Percentiles rank a stretch among this genome's conserved stretches.
Evolutionary conservation across 1,284 basidiomycete species (phyloP).

Genomic region (Cryptococcus sp.): DNA sequence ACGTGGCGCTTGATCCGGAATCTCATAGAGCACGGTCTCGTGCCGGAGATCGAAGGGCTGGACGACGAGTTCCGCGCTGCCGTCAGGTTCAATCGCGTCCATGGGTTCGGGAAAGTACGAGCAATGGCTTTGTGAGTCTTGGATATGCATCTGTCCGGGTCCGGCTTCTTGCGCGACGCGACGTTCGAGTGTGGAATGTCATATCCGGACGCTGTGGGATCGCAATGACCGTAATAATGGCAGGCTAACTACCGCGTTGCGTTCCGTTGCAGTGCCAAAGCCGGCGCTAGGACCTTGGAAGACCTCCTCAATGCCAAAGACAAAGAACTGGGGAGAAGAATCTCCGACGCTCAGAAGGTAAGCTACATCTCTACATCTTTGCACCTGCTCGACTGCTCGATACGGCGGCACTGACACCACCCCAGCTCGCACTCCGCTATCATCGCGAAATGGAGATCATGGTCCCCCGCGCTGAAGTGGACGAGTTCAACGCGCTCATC

Average conservation of each 20-base stretch:
- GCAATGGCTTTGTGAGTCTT: constrained; percentile 29
- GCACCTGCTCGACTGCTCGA: not conserved
- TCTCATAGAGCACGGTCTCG: constrained; percentile 25
- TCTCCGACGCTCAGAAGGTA: constrained; percentile 31
- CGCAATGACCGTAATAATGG: no score
- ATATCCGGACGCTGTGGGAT: no score
- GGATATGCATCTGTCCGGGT: not conserved
- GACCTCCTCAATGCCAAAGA: constrained; percentile 27
- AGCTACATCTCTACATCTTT: not conserved
- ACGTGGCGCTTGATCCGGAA: constrained; percentile 35
- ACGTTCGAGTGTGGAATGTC: no score
- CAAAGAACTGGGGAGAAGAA: constrained; percentile 24
- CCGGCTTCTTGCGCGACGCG: no score
- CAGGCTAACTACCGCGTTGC: constrained; percentile 3
- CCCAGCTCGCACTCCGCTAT: constrained; percentile 33
- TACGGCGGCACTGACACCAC: not conserved
- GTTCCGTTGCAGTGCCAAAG: constrained; percentile 19
- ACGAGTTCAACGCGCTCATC: constrained; percentile 25
- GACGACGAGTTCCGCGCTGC: constrained; percentile 21
- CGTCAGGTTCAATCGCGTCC: constrained; percentile 33
- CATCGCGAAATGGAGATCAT: constrained; percentile 39
- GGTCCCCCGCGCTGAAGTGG: constrained; percentile 35
- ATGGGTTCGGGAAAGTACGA: constrained; percentile 29
- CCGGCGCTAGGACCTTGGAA: constrained; percentile 31
- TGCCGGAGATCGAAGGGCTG: constrained; percentile 25